Percentiles rank a stretch among this genome's conserved stretches.
Evolutionary conservation across 345 rosid genomes (phyloP).

Genomic region (Dimocarpus longan): DNA sequence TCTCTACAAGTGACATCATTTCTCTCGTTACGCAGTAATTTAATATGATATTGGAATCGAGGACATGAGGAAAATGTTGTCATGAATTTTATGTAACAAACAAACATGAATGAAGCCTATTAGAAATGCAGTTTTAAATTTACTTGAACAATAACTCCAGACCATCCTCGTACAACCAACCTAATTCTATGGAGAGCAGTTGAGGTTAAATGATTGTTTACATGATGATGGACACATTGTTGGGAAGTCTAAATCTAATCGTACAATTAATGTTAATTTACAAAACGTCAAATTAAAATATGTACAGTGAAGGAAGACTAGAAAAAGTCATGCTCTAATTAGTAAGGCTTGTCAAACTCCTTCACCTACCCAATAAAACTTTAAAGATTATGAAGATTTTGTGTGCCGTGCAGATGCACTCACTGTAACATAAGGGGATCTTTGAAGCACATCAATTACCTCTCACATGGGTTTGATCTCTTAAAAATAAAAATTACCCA

Average conservation of each 20-base stretch:
- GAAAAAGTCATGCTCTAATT: background rate
- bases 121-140: too few relatives aligned
- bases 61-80: background rate
- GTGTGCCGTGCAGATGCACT: background rate
- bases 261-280: background rate
- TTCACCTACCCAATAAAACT: background rate
- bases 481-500: background rate
- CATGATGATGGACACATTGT: background rate
- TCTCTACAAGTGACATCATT: too few relatives aligned
- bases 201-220: background rate
- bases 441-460: background rate
- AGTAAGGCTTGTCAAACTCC: background rate
- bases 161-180: background rate
- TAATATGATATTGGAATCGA: too few relatives aligned
- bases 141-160: background rate
- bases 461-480: conserved; percentile 26
- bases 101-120: too few relatives aligned
- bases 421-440: background rate
- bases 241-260: background rate
- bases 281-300: too few relatives aligned
- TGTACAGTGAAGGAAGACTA: background rate
- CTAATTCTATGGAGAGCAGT: background rate
- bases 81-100: background rate
- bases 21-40: too few relatives aligned
- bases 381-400: background rate